These are phyloP conservation scores for Eurotiales sp. DNA, from an alignment of 2,329 filamentous ascomycete genomes.

Conservation along the genomic window DNA sequence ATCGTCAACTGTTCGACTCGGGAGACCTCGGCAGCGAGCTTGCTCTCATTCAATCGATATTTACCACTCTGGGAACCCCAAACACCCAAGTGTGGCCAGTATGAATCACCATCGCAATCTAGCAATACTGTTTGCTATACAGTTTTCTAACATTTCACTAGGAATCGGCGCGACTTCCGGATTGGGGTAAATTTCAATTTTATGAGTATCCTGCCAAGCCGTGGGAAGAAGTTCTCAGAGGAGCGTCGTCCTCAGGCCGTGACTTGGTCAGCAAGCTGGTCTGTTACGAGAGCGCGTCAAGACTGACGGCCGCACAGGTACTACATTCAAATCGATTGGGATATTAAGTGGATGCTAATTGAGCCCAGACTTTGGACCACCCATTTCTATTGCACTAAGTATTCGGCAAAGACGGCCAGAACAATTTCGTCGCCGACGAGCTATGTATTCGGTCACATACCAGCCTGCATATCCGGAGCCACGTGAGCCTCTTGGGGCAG, in stretches of 20 bases:
- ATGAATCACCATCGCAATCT: slow-evolving; percentile 23
- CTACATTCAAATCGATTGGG: slow-evolving; percentile 15
- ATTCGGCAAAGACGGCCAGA: no score
- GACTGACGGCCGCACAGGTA: slow-evolving; percentile 65
- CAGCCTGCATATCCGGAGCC: no score
- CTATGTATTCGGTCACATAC: no score
- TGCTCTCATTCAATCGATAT: slow-evolving; percentile 85
- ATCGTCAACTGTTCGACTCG: slow-evolving; percentile 73
- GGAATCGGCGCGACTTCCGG: slow-evolving; percentile 58
- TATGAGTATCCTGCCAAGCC: slow-evolving; percentile 62
- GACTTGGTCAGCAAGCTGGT: slow-evolving; percentile 67
- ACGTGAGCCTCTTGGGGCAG: no score
- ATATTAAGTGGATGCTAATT: slow-evolving; percentile 4
- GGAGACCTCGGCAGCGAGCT: slow-evolving; percentile 90
- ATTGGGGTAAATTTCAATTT: slow-evolving; percentile 86
- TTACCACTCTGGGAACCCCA: slow-evolving; percentile 85
- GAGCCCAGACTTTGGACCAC: slow-evolving; percentile 33
- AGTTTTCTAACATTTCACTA: slow-evolving; percentile 16
- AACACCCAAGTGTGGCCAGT: slow-evolving; percentile 77
- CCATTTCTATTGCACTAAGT: slow-evolving; percentile 30
- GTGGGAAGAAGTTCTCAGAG: slow-evolving; percentile 69
- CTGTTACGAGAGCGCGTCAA: slow-evolving; percentile 64
- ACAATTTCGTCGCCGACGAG: no score
- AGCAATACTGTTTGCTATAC: neutral
- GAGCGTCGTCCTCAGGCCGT: slow-evolving; percentile 55